Conservation (phyloP, 2,329 filamentous ascomycete genomes). For the Sporothrix dimorphospora region DNA sequence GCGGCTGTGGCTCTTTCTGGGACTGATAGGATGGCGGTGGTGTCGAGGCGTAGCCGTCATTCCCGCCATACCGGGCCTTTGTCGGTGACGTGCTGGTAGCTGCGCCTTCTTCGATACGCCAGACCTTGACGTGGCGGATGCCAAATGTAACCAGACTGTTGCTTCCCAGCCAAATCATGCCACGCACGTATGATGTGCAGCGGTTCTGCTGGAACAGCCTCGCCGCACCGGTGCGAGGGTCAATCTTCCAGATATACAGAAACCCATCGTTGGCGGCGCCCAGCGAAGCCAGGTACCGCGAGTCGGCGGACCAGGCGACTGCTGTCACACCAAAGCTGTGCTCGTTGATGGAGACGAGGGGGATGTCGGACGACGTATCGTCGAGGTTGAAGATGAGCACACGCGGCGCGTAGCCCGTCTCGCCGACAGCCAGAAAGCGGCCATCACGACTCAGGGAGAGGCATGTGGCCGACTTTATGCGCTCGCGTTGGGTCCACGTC, state of each 20-base stretch:
- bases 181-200: slow-evolving; percentile 83
- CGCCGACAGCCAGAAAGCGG: slow-evolving; percentile 85
- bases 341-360: slow-evolving; percentile 83
- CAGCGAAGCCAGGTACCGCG: slow-evolving; percentile 82
- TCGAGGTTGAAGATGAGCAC: slow-evolving; percentile 87
- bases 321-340: slow-evolving; percentile 88
- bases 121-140: slow-evolving; percentile 89
- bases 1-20: slow-evolving; percentile 14
- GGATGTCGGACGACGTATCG: slow-evolving; percentile 77
- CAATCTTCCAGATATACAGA: slow-evolving; percentile 86
- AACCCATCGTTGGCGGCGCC: slow-evolving; percentile 92
- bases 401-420: slow-evolving; percentile 91
- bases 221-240: slow-evolving; percentile 77
- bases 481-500: slow-evolving; percentile 85
- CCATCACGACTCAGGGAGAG: slow-evolving; percentile 87
- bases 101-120: slow-evolving; percentile 75
- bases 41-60: slow-evolving; percentile 49
- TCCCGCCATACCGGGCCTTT: slow-evolving; percentile 58
- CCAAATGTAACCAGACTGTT: slow-evolving; percentile 82
- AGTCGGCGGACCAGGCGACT: slow-evolving; percentile 87
- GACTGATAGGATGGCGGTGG: slow-evolving; percentile 41
- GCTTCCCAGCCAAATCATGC: slow-evolving; percentile 89
- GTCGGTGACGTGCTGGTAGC: slow-evolving; percentile 51
- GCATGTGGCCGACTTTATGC: slow-evolving; percentile 92
- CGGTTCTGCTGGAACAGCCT: slow-evolving; percentile 84